Evolutionary conservation across 164 flowering plant species (phyloP).

Genomic region (Piper longum): DNA sequence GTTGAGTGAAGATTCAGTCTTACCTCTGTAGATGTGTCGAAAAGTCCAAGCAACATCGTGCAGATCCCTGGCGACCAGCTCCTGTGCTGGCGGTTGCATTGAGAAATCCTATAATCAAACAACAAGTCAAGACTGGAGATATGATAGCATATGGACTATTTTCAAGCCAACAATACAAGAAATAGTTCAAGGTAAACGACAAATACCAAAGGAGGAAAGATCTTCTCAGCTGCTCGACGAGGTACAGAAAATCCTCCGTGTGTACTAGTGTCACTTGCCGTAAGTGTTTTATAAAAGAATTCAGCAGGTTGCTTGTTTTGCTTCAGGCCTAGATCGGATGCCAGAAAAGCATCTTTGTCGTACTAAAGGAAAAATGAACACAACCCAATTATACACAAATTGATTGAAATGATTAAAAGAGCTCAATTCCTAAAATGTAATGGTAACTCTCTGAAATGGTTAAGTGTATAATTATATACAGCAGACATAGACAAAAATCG

Average conservation of each 20-base stretch:
- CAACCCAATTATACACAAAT: neutral
- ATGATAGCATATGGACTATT: neutral
- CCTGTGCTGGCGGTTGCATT: constrained; percentile 95
- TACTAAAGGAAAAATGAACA: constrained; percentile 26
- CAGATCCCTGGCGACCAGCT: constrained; percentile 70
- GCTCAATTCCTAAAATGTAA: neutral
- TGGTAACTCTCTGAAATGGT: neutral
- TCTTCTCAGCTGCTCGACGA: constrained; percentile 96
- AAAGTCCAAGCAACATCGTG: constrained; percentile 85
- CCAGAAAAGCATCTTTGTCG: constrained; percentile 77
- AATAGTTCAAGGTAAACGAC: neutral
- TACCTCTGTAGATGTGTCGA: constrained; percentile 91
- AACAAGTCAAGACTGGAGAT: constrained; percentile 9
- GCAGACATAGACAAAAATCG: too few relatives aligned
- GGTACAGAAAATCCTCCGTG: constrained; percentile 99
- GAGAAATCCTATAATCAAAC: constrained; percentile 49
- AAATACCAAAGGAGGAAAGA: constrained; percentile 79
- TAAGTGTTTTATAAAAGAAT: constrained; percentile 92
- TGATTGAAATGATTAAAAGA: neutral
- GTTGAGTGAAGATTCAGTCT: neutral
- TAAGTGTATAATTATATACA: too few relatives aligned
- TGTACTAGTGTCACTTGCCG: constrained; percentile 96
- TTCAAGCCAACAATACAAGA: too few relatives aligned
- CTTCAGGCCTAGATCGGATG: constrained; percentile 84
- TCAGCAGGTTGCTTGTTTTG: constrained; percentile 80